Conservation (phyloP, 1,139 yeast species). For the Kurtzmaniella quercitrusa region DNA sequence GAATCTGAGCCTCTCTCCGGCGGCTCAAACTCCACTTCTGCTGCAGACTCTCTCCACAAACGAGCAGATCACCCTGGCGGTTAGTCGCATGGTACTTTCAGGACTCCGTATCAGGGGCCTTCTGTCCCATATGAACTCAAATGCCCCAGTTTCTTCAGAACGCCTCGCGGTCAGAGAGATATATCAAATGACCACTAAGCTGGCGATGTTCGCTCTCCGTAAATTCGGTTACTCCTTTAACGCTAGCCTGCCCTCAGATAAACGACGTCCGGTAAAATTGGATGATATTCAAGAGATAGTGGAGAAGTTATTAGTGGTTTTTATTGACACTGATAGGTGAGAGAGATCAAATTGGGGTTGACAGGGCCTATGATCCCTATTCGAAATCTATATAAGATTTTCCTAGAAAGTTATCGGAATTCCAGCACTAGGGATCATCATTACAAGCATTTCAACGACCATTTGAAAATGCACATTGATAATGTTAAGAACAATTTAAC, state of each 20-base stretch:
- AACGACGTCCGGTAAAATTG: constrained; percentile 14
- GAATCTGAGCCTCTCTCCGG: not conserved
- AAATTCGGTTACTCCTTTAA: constrained; percentile 31
- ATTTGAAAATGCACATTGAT: no score
- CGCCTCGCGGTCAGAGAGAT: constrained; percentile 37
- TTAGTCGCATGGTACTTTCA: constrained; percentile 34
- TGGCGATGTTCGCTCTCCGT: constrained; percentile 37
- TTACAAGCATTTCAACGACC: no score
- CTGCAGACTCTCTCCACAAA: constrained; percentile 21
- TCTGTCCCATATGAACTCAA: constrained; percentile 20
- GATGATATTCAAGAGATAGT: constrained; percentile 36
- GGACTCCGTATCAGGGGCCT: constrained; percentile 43
- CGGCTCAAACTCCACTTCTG: constrained; percentile 8
- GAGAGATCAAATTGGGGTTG: not conserved
- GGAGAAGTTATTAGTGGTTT: constrained; percentile 32
- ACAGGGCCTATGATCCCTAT: no score
- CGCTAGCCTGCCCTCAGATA: constrained; percentile 7
- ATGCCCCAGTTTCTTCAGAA: constrained; percentile 21
- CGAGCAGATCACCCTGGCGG: constrained; percentile 32
- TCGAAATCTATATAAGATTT: no score
- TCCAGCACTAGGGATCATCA: no score
- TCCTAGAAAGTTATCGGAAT: no score
- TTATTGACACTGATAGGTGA: constrained; percentile 26
- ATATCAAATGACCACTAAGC: constrained; percentile 40
- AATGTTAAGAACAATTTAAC: no score